Conservation (phyloP, 106 monocot species). For the Dendrobium nobile region DNA sequence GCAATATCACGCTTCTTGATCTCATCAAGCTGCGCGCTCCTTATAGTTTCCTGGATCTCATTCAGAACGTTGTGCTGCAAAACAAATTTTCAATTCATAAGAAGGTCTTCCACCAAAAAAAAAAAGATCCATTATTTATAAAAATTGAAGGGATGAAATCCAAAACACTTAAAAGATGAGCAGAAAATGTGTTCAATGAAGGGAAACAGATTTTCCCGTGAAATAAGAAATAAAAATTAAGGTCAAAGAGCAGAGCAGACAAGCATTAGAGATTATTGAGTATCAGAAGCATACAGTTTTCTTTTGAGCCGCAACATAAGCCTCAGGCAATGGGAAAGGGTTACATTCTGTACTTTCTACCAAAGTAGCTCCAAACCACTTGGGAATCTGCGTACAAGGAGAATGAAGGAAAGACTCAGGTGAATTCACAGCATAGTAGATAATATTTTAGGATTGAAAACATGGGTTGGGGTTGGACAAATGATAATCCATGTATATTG, state of each 20-base stretch:
- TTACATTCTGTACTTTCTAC: constrained; percentile 30
- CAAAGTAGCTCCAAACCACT: constrained; percentile 32
- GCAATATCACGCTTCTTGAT: constrained; percentile 55
- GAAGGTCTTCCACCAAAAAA: neutral
- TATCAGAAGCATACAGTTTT: constrained; percentile 29
- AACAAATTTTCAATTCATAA: neutral
- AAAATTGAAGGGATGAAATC: too few species aligned
- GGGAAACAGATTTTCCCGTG: too few species aligned
- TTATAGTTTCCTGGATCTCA: constrained; percentile 64
- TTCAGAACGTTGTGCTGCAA: constrained; percentile 13
- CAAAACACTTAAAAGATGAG: too few species aligned
- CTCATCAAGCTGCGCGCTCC: constrained; percentile 57
- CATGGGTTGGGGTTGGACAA: neutral
- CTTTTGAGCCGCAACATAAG: constrained; percentile 29
- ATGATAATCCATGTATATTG: neutral
- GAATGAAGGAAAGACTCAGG: neutral
- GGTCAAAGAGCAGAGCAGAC: too few species aligned
- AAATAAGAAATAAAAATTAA: neutral
- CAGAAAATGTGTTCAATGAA: neutral
- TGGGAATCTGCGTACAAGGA: constrained; percentile 44
- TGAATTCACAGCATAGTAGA: neutral
- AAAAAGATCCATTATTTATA: neutral
- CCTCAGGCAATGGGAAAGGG: constrained; percentile 57
- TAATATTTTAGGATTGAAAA: neutral
- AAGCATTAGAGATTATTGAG: neutral